phyloP scores from a whole-genome alignment of 2,329 filamentous ascomycete genomes.

The Corynespora cassiicola region DNA sequence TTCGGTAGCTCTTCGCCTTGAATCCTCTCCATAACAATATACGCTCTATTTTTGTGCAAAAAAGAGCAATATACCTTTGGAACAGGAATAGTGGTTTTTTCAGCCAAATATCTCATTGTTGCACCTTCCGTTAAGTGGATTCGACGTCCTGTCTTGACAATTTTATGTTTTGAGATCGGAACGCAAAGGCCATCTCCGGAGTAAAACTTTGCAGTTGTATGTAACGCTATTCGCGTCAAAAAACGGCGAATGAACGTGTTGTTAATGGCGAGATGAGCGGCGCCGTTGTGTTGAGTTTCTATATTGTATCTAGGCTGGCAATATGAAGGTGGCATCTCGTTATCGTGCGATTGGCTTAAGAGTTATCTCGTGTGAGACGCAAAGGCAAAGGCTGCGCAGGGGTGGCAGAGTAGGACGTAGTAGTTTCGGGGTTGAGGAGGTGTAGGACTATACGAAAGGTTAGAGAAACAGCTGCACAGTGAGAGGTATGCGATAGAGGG shows the following conservation, averaged over 20 bases:
- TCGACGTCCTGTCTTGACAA: conserved; percentile 42
- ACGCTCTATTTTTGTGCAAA: conserved; percentile 43
- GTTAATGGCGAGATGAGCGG: conserved; percentile 41
- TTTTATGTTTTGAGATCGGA: conserved; percentile 31
- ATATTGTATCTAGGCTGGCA: conserved; percentile 15
- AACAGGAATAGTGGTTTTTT: conserved; percentile 53
- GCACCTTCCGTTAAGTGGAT: conserved; percentile 47
- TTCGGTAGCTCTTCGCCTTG: conserved; percentile 30
- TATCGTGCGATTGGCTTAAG: conserved; percentile 5
- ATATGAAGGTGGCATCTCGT: conserved; percentile 15
- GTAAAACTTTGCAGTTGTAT: conserved; percentile 34
- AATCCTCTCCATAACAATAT: conserved; percentile 56
- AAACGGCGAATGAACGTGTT: conserved; percentile 32
- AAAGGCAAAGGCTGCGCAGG: conserved; percentile 1
- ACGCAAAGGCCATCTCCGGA: conserved; percentile 23
- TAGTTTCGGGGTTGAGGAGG: no score
- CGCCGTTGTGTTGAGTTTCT: conserved; percentile 36
- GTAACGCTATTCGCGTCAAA: conserved; percentile 30
- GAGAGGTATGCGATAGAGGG: no score
- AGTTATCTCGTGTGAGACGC: conserved; percentile 2
- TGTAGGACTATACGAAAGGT: no score
- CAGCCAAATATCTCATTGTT: conserved; percentile 49
- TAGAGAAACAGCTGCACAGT: no score
- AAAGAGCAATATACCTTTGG: conserved; percentile 56
- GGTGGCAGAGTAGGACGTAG: conserved; percentile 1